These are phyloP conservation scores for Zygosaccharomyces sapae DNA, from an alignment of 1,139 yeast species.

Conservation along the genomic window DNA sequence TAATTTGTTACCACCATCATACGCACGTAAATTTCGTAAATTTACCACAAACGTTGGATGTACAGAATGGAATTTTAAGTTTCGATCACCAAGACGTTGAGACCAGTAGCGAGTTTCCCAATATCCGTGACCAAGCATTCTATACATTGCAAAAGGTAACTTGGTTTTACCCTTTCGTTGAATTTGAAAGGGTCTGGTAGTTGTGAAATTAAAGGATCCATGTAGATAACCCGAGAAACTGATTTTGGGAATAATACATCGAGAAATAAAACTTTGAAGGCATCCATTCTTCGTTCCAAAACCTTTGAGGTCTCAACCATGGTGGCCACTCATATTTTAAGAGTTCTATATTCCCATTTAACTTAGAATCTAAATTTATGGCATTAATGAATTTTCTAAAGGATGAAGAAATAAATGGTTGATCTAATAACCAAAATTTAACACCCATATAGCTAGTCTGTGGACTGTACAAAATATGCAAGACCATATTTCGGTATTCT, in stretches of 20 bases:
- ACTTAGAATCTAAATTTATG: constrained; percentile 54
- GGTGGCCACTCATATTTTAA: constrained; percentile 87
- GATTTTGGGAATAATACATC: constrained; percentile 84
- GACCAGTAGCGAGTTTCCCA: constrained; percentile 96
- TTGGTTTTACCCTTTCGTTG: constrained; percentile 4
- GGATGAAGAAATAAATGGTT: constrained; percentile 60
- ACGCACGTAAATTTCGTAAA: constrained; percentile 56
- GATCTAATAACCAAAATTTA: constrained; percentile 85
- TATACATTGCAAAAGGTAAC: constrained; percentile 35
- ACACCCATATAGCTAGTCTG: constrained; percentile 43
- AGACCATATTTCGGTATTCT: constrained; percentile 69
- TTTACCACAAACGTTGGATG: constrained; percentile 77
- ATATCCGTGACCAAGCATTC: constrained; percentile 81
- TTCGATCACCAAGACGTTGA: constrained; percentile 51
- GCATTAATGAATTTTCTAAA: constrained; percentile 58
- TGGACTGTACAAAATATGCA: constrained; percentile 65
- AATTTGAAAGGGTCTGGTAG: constrained; percentile 52
- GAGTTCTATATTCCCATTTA: constrained; percentile 47
- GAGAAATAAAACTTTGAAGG: constrained; percentile 76
- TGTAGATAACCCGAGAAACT: constrained; percentile 70
- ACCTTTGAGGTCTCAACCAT: constrained; percentile 77
- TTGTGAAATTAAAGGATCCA: constrained; percentile 73
- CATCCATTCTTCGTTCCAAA: constrained; percentile 82
- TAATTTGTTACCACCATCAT: constrained; percentile 71
- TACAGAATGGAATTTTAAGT: constrained; percentile 70